Evolutionary conservation across 2,329 filamentous ascomycete genomes (phyloP), one percentile per base, ranked within the genome.

Genomic region (Trichoderma atroviride): DNA sequence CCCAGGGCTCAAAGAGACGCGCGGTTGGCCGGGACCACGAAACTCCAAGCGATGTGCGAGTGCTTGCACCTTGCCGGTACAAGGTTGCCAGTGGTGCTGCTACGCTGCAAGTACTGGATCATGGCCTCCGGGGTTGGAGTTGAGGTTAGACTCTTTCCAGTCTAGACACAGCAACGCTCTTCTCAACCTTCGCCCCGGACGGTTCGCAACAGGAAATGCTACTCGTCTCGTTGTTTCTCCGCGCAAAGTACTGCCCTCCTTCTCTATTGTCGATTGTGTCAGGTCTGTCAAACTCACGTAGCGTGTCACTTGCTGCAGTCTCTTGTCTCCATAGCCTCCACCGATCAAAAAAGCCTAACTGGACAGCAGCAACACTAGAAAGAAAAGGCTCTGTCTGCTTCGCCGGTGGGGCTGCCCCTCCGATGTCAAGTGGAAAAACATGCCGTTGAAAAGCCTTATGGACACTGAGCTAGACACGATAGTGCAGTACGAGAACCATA

Each of bases 401-500:
- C 13, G 29, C n/a, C 47, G 35, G 67, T 65, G 67, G 67, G 67
- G 60, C 50, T 43, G 59, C 14, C 47, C 33, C 66, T 62, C 40
- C 29, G 35, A 58, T 66, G 35, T 55, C 35, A 66, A 57, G 53
- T 43, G 58, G 27, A 52, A 63, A 52, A 68, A 63, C 53, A 68
- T 43, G 66, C 66, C 55, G 47, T 63, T 59, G 59, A 63, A 68
- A 68, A 62, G 66, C 66, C 66, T 68, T 33, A 37, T 58, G 47
- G 58, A 53, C 53, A 22, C 7, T 19, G 7, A 56, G 33, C 61
- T 22, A 43, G 9, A 35, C 61, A 29, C 37, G 55, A 33, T 67
- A 67, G 64, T 24, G 64, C 55, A 43, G 29, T 67, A 67, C 64
- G 9, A 27, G 29, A 14, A 29, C 19, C 64, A 11, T 9, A 22